Percentiles rank a stretch among this genome's conserved stretches.
Evolutionary conservation across 1,284 basidiomycete genomes (phyloP).

Genomic region (Heterobasidion irregulare): DNA sequence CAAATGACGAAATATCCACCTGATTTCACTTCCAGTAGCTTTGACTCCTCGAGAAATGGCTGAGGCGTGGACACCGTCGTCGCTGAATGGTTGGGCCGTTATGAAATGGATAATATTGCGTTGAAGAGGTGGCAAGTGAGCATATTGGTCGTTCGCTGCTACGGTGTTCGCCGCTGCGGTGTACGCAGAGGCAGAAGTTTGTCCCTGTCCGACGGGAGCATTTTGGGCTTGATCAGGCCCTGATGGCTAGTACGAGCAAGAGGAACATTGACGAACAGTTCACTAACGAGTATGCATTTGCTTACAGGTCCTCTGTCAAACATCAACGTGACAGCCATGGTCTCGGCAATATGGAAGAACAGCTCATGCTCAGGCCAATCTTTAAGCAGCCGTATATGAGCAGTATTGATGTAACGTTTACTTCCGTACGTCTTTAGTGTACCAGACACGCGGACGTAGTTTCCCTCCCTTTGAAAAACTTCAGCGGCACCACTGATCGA

Average conservation of each 20-base stretch:
- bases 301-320: constrained; percentile 31
- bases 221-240: constrained; percentile 9
- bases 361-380: constrained; percentile 66
- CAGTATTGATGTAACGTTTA: constrained; percentile 78
- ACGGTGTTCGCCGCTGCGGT: constrained; percentile 16
- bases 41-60: constrained; percentile 28
- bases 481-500: not conserved
- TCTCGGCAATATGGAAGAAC: constrained; percentile 70
- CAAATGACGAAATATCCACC: constrained; percentile 22
- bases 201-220: constrained; percentile 1
- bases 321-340: constrained; percentile 37
- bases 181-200: constrained; percentile 21
- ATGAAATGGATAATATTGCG: constrained; percentile 38
- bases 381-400: constrained; percentile 58
- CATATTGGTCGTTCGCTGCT: constrained; percentile 22
- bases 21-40: constrained; percentile 23
- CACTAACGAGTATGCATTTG: constrained; percentile 3
- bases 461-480: constrained; percentile 48
- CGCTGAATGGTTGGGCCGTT: constrained; percentile 19
- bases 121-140: constrained; percentile 35
- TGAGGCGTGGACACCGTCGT: constrained; percentile 43
- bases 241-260: constrained; percentile 17
- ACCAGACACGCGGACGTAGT: constrained; percentile 86
- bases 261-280: constrained; percentile 1
- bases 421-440: constrained; percentile 80